Conservation (phyloP, 306 rosid genomes). For the Cicer bijugum region DNA sequence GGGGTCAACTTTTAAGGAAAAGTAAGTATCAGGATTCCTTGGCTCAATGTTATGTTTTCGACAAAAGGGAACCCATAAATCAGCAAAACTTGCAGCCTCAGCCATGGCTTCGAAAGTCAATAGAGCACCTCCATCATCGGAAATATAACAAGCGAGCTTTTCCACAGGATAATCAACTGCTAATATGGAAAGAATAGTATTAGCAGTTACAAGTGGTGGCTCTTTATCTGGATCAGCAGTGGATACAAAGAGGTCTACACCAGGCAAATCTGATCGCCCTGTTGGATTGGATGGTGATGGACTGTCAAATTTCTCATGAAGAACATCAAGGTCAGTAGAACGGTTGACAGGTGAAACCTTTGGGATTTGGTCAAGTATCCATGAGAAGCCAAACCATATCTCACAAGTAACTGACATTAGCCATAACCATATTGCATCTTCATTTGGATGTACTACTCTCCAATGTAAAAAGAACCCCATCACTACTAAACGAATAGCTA, state of each 20-base stretch:
- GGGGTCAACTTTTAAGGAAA: conserved; percentile 55
- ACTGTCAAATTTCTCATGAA: conserved; percentile 55
- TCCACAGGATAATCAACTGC: conserved; percentile 63
- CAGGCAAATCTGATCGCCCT: conserved; percentile 58
- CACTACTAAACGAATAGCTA: conserved; percentile 61
- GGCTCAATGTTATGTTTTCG: conserved; percentile 61
- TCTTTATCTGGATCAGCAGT: conserved; percentile 65
- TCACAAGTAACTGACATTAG: conserved; percentile 57
- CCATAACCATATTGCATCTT: conserved; percentile 63
- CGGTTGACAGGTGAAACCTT: conserved; percentile 53
- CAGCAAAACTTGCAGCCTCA: conserved; percentile 64
- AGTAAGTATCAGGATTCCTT: conserved; percentile 57
- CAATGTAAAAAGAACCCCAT: conserved; percentile 71
- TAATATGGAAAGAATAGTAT: conserved; percentile 60
- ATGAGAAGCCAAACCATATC: conserved; percentile 61
- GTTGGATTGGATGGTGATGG: conserved; percentile 58
- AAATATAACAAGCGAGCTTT: conserved; percentile 55
- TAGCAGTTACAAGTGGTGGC: conserved; percentile 58
- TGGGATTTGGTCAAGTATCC: conserved; percentile 60
- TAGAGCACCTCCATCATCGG: conserved; percentile 65
- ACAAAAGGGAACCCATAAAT: conserved; percentile 66
- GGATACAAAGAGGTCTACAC: conserved; percentile 54
- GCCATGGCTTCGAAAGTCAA: conserved; percentile 66
- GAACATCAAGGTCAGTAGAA: conserved; percentile 52
- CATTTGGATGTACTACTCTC: conserved; percentile 76